Evolutionary conservation across 2,329 filamentous ascomycete genomes (phyloP).

Genomic region (Cordyceps javanica): DNA sequence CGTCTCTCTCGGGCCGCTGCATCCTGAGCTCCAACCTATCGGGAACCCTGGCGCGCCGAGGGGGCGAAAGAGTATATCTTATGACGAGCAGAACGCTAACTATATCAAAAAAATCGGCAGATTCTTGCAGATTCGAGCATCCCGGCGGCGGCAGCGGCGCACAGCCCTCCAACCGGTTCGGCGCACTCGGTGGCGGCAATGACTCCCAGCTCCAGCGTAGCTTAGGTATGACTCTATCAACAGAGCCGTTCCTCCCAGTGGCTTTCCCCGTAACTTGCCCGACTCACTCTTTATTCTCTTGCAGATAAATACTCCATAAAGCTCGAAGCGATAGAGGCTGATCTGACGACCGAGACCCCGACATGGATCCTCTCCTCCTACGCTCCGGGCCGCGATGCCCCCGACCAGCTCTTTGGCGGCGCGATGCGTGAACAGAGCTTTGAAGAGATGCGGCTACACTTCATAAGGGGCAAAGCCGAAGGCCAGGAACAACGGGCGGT

Average conservation of each 20-base stretch:
- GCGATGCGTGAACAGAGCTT: conserved; percentile 74
- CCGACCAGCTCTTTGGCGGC: conserved; percentile 79
- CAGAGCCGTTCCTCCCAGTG: not conserved
- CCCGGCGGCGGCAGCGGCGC: conserved; percentile 33
- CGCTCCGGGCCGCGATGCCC: conserved; percentile 68
- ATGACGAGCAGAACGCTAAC: not conserved
- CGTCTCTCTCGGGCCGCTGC: not conserved
- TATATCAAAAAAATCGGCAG: conserved; percentile 26
- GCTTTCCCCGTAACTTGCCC: not conserved
- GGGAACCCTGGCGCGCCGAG: not conserved
- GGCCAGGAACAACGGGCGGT: conserved; percentile 55
- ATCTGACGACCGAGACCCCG: conserved; percentile 66
- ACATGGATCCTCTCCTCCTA: conserved; percentile 85
- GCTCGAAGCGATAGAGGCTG: conserved; percentile 54
- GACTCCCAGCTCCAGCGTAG: conserved; percentile 16
- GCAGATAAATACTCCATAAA: conserved; percentile 45
- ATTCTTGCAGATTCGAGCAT: conserved; percentile 50
- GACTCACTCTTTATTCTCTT: not conserved
- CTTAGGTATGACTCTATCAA: conserved; percentile 18
- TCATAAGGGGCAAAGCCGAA: conserved; percentile 50
- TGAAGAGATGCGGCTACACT: conserved; percentile 79
- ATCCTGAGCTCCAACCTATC: no score
- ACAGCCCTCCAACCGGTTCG: conserved; percentile 50
- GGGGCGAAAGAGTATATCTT: not conserved
- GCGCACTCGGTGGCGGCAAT: conserved; percentile 34